phyloP scores from a whole-genome alignment of 1,284 basidiomycete species.

The Leccinum ponderosum region DNA sequence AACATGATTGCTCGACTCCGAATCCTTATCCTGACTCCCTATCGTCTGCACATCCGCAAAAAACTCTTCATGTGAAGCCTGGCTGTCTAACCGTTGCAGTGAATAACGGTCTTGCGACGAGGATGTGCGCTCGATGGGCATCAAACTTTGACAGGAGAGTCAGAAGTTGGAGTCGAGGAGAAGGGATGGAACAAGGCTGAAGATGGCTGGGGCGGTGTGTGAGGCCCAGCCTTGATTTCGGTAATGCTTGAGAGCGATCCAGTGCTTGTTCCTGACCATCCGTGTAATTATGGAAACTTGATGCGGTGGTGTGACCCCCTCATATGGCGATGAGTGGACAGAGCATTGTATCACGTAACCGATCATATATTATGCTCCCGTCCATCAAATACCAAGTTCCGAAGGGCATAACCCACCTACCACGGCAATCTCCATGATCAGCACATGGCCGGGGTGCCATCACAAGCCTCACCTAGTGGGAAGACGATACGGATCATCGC shows the following conservation, averaged over 20 bases:
- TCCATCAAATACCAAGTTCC: no score
- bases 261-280: not conserved
- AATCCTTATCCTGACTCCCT: conserved; percentile 29
- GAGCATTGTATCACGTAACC: not conserved
- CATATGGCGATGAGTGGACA: not conserved
- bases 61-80: conserved; percentile 3
- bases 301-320: not conserved
- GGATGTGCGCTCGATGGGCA: conserved; percentile 24
- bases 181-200: not conserved
- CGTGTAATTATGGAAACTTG: not conserved
- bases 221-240: conserved; percentile 6
- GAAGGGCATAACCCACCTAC: no score
- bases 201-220: conserved; percentile 5
- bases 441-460: no score
- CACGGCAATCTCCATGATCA: no score
- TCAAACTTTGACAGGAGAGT: conserved; percentile 9
- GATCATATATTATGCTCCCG: no score
- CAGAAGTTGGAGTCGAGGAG: not conserved
- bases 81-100: conserved; percentile 12
- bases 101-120: conserved; percentile 17
- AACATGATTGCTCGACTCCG: conserved; percentile 14
- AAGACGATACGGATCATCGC: no score
- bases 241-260: not conserved
- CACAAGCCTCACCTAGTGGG: no score
- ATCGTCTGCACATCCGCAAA: conserved; percentile 16